phyloP scores from a whole-genome alignment of 305 asterid genomes.

The Salvia sclarea region DNA sequence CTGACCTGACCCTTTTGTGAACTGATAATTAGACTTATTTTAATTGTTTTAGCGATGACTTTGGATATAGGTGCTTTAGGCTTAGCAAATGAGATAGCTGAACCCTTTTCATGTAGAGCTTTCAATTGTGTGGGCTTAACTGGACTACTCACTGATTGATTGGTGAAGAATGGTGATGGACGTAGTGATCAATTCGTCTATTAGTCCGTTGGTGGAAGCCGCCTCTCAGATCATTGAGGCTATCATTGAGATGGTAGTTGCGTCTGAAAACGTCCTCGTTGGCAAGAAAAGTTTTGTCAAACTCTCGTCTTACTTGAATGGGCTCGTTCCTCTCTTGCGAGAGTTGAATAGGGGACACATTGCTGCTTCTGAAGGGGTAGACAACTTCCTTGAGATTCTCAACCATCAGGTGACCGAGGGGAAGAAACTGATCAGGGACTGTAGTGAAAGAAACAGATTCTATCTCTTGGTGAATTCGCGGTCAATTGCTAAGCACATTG shows the following conservation, averaged over 20 bases:
- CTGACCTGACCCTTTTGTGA: background rate
- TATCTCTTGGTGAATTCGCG: slow-evolving; percentile 59
- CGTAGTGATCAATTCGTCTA: slow-evolving; percentile 29
- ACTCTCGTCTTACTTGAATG: slow-evolving; percentile 52
- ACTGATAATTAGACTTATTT: background rate
- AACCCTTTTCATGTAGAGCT: background rate
- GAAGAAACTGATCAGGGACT: slow-evolving; percentile 47
- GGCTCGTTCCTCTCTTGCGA: slow-evolving; percentile 48
- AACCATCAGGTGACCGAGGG: slow-evolving; percentile 42
- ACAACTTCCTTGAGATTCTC: slow-evolving; percentile 43
- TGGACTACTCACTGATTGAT: slow-evolving; percentile 23
- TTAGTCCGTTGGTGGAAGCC: slow-evolving; percentile 36
- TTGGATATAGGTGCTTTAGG: slow-evolving; percentile 16
- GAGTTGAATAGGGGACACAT: slow-evolving; percentile 41
- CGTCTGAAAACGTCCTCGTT: slow-evolving; percentile 45
- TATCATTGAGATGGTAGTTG: slow-evolving; percentile 39
- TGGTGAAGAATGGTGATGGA: slow-evolving; percentile 47
- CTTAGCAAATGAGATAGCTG: slow-evolving; percentile 22
- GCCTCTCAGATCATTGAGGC: slow-evolving; percentile 43
- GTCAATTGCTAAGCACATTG: slow-evolving; percentile 48
- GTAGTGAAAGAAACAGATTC: slow-evolving; percentile 49
- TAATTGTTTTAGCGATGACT: background rate
- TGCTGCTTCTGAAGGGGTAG: slow-evolving; percentile 37
- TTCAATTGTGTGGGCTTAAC: slow-evolving; percentile 20
- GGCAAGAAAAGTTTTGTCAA: slow-evolving; percentile 45